phyloP scores from a whole-genome alignment of 441 rosid species.

The Adansonia gregorii region DNA sequence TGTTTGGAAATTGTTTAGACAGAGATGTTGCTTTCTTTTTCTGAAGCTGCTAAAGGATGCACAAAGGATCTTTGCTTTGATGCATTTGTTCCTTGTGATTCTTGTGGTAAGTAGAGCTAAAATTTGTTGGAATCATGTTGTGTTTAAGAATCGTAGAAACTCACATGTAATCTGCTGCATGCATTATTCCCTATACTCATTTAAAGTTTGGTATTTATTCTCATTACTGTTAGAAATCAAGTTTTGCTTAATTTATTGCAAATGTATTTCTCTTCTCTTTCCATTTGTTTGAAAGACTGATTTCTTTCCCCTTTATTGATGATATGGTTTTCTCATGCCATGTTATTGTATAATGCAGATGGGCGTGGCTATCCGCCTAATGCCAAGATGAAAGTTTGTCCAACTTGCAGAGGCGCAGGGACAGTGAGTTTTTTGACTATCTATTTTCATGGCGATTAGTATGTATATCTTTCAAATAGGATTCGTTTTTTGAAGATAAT shows the following conservation, averaged over 20 bases:
- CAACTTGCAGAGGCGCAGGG: conserved; percentile 82
- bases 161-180: not conserved
- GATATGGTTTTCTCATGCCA: conserved; percentile 23
- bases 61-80: conserved; percentile 70
- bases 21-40: conserved; percentile 73
- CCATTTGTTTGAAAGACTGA: not conserved
- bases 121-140: conserved; percentile 16
- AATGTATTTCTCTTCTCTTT: not conserved
- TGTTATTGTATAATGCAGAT: conserved; percentile 52
- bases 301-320: conserved; percentile 6
- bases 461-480: conserved; percentile 26
- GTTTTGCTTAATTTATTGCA: conserved; percentile 9
- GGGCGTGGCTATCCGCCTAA: conserved; percentile 72
- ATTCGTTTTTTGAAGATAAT: conserved; percentile 29
- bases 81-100: conserved; percentile 80
- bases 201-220: not conserved
- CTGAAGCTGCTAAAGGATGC: conserved; percentile 89
- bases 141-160: conserved; percentile 16
- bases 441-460: conserved; percentile 26
- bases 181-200: not conserved
- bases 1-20: conserved; percentile 42
- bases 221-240: not conserved
- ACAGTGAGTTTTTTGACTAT: conserved; percentile 57
- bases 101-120: conserved; percentile 64
- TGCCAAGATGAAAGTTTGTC: conserved; percentile 65